Evolutionary conservation across 2,329 filamentous ascomycete genomes (phyloP), one percentile per base, ranked within the genome.

Genomic region (Scedosporium aurantiacum): DNA sequence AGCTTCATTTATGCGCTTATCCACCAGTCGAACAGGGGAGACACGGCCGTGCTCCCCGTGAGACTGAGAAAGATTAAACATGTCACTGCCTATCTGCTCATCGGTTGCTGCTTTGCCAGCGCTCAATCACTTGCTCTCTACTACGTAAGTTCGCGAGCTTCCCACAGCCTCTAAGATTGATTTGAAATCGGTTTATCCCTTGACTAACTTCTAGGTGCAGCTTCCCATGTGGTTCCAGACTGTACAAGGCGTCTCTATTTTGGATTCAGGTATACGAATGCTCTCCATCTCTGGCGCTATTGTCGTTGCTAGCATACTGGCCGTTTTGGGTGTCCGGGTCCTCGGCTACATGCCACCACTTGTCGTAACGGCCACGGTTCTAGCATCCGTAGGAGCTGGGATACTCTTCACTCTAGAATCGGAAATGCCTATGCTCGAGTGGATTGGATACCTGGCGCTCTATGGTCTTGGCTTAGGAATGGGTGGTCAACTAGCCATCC

Each of bases 141-240:
- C 63, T 77, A 72, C 61, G 50, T 54, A 54, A 10, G 50, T 21
- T 18, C 2, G 16, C 18, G 8, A 18, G 18, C 18, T 45, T 6
- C 43, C 43, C 43, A 47, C n/a, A 2, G 5, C n/a, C 43, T 18
- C 43, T 10, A 47, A 4, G 43, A 6, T 47, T 47, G 43, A 21
- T 21, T 47, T 47, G 43, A 10, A 2, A 18, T n/a, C 43, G 3
- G 5, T 21, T 21, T 21, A 47, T 47, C 18, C 43, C 32, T 37
- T 37, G n/a, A 16, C 43, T 54, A 12, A 54, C 50, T 12, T 25
- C 1, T 54, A 6, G 23, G 14, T 10, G 18, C 16, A 54, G 50
- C 62, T 78, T 0, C 75, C 76, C 1, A 73, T 78, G 32, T 79
- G 75, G 74, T 79, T 79, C 65, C 76, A 78, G 63, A 73, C 75